phyloP scores from a whole-genome alignment of 2,329 filamentous ascomycete genomes.

The Pseudopithomyces maydicus region DNA sequence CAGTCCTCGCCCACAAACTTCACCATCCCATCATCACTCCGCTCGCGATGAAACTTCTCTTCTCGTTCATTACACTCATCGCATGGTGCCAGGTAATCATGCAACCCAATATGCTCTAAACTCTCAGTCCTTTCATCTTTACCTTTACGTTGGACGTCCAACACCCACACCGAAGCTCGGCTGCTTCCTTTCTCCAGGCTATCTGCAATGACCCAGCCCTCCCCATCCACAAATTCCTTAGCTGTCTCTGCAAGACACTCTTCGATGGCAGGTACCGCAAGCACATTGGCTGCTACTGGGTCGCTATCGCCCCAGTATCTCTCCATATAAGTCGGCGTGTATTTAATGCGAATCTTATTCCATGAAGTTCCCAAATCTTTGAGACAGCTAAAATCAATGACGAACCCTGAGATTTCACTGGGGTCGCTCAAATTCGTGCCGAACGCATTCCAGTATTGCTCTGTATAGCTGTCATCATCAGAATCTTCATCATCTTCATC shows the following conservation, averaged over 20 bases:
- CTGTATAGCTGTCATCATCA: background rate
- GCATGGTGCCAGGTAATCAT: background rate
- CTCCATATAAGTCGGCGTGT: conserved; percentile 6
- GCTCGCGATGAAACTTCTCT: background rate
- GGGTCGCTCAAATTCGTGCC: background rate
- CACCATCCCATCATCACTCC: background rate
- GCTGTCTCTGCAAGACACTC: background rate
- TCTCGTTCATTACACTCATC: background rate
- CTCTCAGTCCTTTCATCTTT: background rate
- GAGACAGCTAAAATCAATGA: conserved; percentile 2
- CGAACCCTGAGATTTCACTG: background rate
- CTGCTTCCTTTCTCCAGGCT: background rate
- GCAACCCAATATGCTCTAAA: background rate
- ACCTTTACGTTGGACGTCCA: background rate
- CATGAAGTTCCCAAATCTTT: background rate
- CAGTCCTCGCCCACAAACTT: background rate
- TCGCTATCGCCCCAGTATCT: background rate
- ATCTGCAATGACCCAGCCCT: background rate
- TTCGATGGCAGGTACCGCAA: background rate
- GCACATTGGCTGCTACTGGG: background rate
- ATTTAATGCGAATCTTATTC: conserved; percentile 5
- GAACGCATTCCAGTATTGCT: background rate
- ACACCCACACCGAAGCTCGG: background rate
- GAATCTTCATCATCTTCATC: background rate
- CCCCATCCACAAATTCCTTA: background rate